A percentile compares a stretch with the other conserved stretches of the same genome.
Evolutionary conservation across 1,284 basidiomycete species (phyloP).

Genomic region (Trichosporon faecale): DNA sequence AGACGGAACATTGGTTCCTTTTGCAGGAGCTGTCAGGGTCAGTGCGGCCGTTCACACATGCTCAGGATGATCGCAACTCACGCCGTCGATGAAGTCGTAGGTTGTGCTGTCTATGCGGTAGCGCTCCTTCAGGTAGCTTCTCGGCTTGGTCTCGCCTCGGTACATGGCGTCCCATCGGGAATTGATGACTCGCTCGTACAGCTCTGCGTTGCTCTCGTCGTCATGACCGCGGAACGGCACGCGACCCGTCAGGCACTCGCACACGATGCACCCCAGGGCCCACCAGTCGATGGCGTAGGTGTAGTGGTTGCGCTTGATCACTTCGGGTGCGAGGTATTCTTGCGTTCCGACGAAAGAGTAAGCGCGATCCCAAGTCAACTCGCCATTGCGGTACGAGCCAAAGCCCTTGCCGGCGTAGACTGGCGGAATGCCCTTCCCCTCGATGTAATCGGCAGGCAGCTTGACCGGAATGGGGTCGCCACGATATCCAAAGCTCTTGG

Average conservation of each 20-base stretch:
- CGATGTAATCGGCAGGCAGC: slow-evolving; percentile 26
- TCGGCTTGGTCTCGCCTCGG: slow-evolving; percentile 21
- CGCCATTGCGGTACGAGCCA: slow-evolving; percentile 26
- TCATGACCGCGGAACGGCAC: slow-evolving; percentile 35
- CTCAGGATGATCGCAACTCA: slow-evolving; percentile 14
- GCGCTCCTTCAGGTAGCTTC: slow-evolving; percentile 19
- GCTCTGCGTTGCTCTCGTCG: slow-evolving; percentile 25
- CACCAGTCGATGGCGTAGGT: slow-evolving; percentile 97
- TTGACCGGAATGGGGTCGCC: slow-evolving; percentile 42
- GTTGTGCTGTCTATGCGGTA: slow-evolving; percentile 82
- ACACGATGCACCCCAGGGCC: slow-evolving; percentile 95
- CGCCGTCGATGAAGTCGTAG: slow-evolving; percentile 85
- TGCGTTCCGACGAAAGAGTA: slow-evolving; percentile 61
- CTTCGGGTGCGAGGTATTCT: slow-evolving; percentile 87
- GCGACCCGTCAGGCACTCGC: slow-evolving; percentile 67
- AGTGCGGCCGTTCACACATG: slow-evolving; percentile 13
- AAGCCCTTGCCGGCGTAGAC: slow-evolving; percentile 25
- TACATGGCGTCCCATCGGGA: slow-evolving; percentile 45
- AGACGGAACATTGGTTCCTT: slow-evolving; percentile 85
- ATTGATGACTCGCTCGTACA: slow-evolving; percentile 28
- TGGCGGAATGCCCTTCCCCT: slow-evolving; percentile 26
- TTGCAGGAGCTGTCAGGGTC: slow-evolving; percentile 70
- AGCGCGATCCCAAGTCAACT: slow-evolving; percentile 28
- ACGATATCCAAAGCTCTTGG: slow-evolving; percentile 43
- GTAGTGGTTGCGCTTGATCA: slow-evolving; percentile 85